Conservation (phyloP, 495 filamentous ascomycete genomes). For the Pseudomonodictys pantanalensis region DNA sequence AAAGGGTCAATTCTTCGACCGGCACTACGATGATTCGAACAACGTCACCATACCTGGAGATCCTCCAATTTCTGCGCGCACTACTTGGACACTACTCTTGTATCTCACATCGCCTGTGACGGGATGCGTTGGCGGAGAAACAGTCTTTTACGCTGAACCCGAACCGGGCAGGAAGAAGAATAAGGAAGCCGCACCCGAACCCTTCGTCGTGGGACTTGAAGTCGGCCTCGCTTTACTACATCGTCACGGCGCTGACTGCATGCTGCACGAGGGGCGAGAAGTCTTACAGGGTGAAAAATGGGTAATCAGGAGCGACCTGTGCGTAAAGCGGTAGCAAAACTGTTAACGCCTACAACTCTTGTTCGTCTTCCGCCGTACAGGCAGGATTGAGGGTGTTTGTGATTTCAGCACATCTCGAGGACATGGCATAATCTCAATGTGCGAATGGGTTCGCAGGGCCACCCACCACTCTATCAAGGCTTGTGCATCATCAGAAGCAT, state of each 20-base stretch:
- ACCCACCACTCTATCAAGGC: too few relatives aligned
- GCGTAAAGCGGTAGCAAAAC: slow-evolving; percentile 54
- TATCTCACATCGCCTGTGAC: slow-evolving; percentile 72
- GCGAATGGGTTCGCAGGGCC: too few relatives aligned
- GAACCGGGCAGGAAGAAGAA: slow-evolving; percentile 47
- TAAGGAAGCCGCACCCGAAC: slow-evolving; percentile 47
- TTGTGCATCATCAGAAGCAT: too few relatives aligned
- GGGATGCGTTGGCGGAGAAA: slow-evolving; percentile 78
- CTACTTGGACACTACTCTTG: slow-evolving; percentile 89
- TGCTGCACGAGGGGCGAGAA: slow-evolving; percentile 83
- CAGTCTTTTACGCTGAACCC: slow-evolving; percentile 81
- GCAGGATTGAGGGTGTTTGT: too few relatives aligned
- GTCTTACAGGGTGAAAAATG: slow-evolving; percentile 85
- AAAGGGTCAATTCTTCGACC: slow-evolving; percentile 82
- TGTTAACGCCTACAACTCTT: too few relatives aligned
- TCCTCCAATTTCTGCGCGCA: slow-evolving; percentile 58
- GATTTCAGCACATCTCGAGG: too few relatives aligned
- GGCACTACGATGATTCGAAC: slow-evolving; percentile 85
- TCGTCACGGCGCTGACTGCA: slow-evolving; percentile 82
- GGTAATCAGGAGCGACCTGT: slow-evolving; percentile 86
- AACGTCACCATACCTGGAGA: slow-evolving; percentile 55
- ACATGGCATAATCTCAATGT: too few relatives aligned
- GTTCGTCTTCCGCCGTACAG: too few relatives aligned
- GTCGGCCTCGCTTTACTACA: slow-evolving; percentile 83
- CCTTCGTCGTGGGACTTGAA: slow-evolving; percentile 66